These are phyloP conservation scores for Jatropha multifida DNA, from an alignment of 441 rosid genomes.

Conservation along the genomic window DNA sequence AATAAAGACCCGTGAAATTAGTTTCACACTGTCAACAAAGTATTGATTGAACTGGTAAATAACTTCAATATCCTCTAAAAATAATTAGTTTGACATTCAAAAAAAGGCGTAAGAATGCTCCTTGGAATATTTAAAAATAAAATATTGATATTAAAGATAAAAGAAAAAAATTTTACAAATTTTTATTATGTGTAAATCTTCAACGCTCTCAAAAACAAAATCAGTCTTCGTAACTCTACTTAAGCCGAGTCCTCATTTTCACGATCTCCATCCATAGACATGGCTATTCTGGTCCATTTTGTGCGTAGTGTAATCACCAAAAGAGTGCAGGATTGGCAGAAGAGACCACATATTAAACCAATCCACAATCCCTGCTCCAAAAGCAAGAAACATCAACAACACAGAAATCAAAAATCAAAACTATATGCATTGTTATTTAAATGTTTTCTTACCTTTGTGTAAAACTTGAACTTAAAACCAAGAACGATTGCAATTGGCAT, in stretches of 20 bases:
- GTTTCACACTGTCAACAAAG: too few relatives aligned
- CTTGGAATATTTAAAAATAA: too few relatives aligned
- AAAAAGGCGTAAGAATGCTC: too few relatives aligned
- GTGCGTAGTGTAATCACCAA: constrained; percentile 38
- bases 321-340: constrained; percentile 40
- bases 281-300: constrained; percentile 42
- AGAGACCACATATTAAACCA: constrained; percentile 58
- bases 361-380: constrained; percentile 62
- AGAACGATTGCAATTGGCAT: constrained; percentile 47
- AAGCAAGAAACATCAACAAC: neutral
- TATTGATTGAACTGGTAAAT: too few relatives aligned
- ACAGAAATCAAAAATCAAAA: too few relatives aligned
- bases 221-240: neutral
- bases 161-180: too few relatives aligned
- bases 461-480: constrained; percentile 45
- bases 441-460: constrained; percentile 41
- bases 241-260: neutral
- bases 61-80: too few relatives aligned
- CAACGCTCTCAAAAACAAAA: neutral
- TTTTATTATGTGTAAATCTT: too few relatives aligned
- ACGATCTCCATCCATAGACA: neutral
- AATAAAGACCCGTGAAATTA: too few relatives aligned
- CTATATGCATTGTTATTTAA: neutral
- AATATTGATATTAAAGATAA: too few relatives aligned
- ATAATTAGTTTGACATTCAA: too few relatives aligned